A percentile compares a stretch with the other conserved stretches of the same genome.
Evolutionary conservation across 2,329 filamentous ascomycete species (phyloP).

Genomic region (Podosphaera xanthii): DNA sequence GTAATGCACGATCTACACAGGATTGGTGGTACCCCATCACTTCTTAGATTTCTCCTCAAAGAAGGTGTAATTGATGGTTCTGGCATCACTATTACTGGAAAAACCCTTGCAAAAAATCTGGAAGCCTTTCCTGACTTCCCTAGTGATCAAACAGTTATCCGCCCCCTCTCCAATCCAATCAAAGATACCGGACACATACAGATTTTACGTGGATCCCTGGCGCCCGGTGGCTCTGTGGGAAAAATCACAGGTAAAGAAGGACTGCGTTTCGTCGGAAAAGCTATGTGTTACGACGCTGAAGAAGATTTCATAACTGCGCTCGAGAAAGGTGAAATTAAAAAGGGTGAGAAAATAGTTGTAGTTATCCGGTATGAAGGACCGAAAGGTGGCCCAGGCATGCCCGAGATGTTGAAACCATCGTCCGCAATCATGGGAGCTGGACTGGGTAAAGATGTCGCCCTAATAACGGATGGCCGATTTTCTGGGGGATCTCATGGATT

Average conservation of each 20-base stretch:
- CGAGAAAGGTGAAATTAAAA: constrained; percentile 44
- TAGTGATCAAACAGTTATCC: constrained; percentile 45
- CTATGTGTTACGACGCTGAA: constrained; percentile 47
- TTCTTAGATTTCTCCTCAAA: constrained; percentile 33
- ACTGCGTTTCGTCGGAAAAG: constrained; percentile 41
- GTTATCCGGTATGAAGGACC: constrained; percentile 55
- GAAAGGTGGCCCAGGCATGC: constrained; percentile 53
- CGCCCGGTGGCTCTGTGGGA: constrained; percentile 46
- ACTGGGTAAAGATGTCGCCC: constrained; percentile 42
- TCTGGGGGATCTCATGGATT: constrained; percentile 36
- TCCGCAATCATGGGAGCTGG: constrained; percentile 54
- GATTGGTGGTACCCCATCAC: constrained; percentile 32
- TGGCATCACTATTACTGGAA: constrained; percentile 36
- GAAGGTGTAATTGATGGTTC: constrained; percentile 34
- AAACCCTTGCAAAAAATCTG: constrained; percentile 34
- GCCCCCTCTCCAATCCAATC: constrained; percentile 43
- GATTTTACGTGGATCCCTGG: constrained; percentile 45
- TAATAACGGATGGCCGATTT: constrained; percentile 49
- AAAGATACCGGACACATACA: constrained; percentile 51
- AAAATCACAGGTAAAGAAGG: constrained; percentile 65
- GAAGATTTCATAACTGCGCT: constrained; percentile 45
- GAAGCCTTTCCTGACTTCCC: constrained; percentile 39
- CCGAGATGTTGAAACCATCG: constrained; percentile 49
- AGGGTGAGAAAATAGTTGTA: constrained; percentile 55
- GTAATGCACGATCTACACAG: constrained; percentile 34